phyloP scores from a whole-genome alignment of 139 green algal genomes.

The Eudorina sp. region DNA sequence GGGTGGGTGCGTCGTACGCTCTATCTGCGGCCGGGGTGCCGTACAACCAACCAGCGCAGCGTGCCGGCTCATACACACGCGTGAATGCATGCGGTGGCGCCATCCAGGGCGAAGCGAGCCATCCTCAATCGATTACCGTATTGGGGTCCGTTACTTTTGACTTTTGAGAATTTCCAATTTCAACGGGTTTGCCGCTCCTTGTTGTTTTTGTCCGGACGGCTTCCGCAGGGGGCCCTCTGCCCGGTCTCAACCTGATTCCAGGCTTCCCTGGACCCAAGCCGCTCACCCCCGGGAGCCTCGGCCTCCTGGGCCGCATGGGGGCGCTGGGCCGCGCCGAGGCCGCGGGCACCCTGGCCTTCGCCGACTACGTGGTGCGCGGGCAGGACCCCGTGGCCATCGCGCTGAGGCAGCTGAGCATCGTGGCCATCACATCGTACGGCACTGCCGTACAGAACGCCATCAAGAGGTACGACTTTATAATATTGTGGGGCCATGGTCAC shows the following conservation, averaged over 20 bases:
- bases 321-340: not conserved
- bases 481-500: too few species aligned
- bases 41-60: too few species aligned
- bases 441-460: constrained; percentile 22
- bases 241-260: constrained; percentile 20
- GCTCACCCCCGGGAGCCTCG: not conserved
- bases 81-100: too few species aligned
- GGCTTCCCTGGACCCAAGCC: not conserved
- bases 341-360: not conserved
- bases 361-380: not conserved
- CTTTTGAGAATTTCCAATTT: too few species aligned
- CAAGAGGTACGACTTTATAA: constrained; percentile 26
- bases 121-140: too few species aligned
- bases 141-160: too few species aligned
- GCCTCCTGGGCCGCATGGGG: not conserved
- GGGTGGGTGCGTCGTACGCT: not conserved
- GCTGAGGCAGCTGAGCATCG: constrained; percentile 29
- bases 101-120: too few species aligned
- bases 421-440: constrained; percentile 27
- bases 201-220: too few species aligned
- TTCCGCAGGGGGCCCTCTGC: constrained; percentile 13
- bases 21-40: too few species aligned
- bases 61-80: too few species aligned
- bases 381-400: constrained; percentile 33
- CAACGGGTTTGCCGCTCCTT: too few species aligned